phyloP scores from a whole-genome alignment of 257 asterid genomes.

The Nicotiana undulata region DNA sequence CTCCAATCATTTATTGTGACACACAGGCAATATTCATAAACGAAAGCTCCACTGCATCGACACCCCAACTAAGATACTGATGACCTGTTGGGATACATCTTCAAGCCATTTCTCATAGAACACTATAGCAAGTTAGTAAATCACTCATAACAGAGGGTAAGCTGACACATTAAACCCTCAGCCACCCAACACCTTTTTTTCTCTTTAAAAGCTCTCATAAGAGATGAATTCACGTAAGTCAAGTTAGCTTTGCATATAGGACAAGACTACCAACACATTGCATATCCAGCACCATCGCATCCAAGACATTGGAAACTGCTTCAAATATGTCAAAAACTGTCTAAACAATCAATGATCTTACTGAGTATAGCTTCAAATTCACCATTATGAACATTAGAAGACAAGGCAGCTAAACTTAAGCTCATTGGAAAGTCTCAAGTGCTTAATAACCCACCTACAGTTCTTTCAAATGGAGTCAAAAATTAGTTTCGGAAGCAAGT shows the following conservation, averaged over 20 bases:
- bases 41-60: background rate
- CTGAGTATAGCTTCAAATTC: background rate
- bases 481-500: background rate
- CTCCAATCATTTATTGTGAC: background rate
- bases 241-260: background rate
- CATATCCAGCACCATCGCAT: background rate
- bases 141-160: background rate
- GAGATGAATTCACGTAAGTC: background rate
- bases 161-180: background rate
- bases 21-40: background rate
- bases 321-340: background rate
- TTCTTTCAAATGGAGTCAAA: background rate
- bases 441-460: background rate
- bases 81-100: background rate
- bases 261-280: background rate
- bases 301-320: background rate
- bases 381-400: background rate
- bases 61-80: background rate
- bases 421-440: background rate
- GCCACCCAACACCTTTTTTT: background rate
- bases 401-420: background rate
- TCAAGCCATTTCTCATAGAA: background rate
- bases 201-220: background rate
- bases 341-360: background rate
- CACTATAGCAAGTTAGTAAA: background rate